phyloP scores from a whole-genome alignment of 139 green algal species.

The Ettlia oleoabundans region DNA sequence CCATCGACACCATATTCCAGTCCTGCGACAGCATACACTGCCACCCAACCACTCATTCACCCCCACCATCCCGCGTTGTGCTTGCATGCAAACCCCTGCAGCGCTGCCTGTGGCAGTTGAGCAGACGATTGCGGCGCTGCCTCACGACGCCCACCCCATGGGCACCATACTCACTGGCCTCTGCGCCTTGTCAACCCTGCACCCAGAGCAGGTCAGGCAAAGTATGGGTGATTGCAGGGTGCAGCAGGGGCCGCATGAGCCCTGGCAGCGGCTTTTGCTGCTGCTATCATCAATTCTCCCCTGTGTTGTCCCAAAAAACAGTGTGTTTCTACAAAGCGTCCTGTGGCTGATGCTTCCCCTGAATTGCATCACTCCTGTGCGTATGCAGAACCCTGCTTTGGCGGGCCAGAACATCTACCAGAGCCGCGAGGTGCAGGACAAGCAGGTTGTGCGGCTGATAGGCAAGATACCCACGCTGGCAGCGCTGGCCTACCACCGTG shows the following conservation, averaged over 20 bases:
- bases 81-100: not conserved
- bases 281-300: not conserved
- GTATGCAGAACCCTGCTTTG: conserved; percentile 93
- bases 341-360: conserved; percentile 33
- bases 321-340: not conserved
- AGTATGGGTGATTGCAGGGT: not conserved
- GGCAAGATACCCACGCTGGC: conserved; percentile 92
- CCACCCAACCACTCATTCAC: too few relatives aligned
- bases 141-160: conserved; percentile 96
- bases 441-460: conserved; percentile 95
- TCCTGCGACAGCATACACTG: too few relatives aligned
- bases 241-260: not conserved
- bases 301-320: not conserved
- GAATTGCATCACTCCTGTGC: too few relatives aligned
- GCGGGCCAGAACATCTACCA: conserved; percentile 93
- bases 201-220: conserved; percentile 75
- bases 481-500: conserved; percentile 93
- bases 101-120: conserved; percentile 83
- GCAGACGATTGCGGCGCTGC: conserved; percentile 76
- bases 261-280: not conserved
- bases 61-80: too few relatives aligned
- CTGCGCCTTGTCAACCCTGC: conserved; percentile 81
- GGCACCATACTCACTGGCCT: conserved; percentile 84
- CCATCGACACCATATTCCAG: too few relatives aligned
- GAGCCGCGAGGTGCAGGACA: conserved; percentile 87